Base-by-base conservation (phyloP, 2,329 filamentous ascomycete species). In the Monascus ruber region DNA sequence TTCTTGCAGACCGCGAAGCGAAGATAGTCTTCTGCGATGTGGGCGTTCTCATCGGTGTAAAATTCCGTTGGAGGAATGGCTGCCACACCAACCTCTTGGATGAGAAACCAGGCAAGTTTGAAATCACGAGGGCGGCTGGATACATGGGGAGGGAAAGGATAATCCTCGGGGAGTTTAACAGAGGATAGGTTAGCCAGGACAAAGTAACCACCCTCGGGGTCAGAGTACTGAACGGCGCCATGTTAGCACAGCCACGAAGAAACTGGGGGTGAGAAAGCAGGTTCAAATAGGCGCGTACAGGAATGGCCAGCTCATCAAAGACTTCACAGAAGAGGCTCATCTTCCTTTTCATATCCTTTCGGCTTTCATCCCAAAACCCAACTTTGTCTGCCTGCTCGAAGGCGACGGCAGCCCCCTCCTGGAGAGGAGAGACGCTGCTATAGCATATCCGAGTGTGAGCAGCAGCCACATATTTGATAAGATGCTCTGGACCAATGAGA, bases 371-470 rank as follows among this genome's bases (percentile, higher is more conserved):
- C 89, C 89, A 98, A 72, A 96, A 98, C 31, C 82, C 81, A 45
- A 83, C 70, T 17, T 75, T 69, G 36, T 94, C 86, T 5, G 91
- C 91, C 65, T 93, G 71, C 60, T 96, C 91, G 53, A 96, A 94
- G 6, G 87, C 91, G 34, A 95, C 84, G 4, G 91, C 91, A 5
- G 83, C 85, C 0, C 91, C 91, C 65, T 96, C 91, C 60, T 98
- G 91, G 1, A 96, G 73, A 0, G 91, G 91, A 10, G 85, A 93
- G 5, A 95, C 88, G 34, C 84, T 88, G 37, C 83, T 87, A 69
- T 91, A 98, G 71, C 91, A 96, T 58, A 98, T 96, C 39, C 89
- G 78, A 0, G 89, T 96, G 62, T 98, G 91, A 1, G 91, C 91
- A 11, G 86, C 86, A 7, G 84, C 79, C 28, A 94, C 89, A 59